These are phyloP conservation scores for Tetrapisispora pingtungensis DNA, from an alignment of 805 yeast species.

Conservation along the genomic window DNA sequence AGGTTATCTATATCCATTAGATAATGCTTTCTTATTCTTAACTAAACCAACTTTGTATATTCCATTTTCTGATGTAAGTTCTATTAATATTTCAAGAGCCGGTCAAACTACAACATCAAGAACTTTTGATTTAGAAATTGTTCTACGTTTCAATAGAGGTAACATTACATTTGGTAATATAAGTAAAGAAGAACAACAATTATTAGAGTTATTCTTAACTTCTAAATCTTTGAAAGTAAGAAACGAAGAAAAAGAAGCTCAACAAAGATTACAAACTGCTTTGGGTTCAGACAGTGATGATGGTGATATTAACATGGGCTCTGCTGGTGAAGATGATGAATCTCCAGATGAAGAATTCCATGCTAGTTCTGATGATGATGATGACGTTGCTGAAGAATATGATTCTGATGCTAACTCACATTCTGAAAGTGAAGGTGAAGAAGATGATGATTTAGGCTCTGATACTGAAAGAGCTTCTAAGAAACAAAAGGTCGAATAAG, in stretches of 20 bases:
- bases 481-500: slow-evolving; percentile 25
- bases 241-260: slow-evolving; percentile 85
- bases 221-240: slow-evolving; percentile 71
- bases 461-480: slow-evolving; percentile 31
- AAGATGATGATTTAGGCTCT: slow-evolving; percentile 25
- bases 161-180: slow-evolving; percentile 82
- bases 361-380: slow-evolving; percentile 37
- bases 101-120: slow-evolving; percentile 73
- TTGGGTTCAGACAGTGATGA: slow-evolving; percentile 52
- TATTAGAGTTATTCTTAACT: slow-evolving; percentile 64
- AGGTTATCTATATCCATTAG: slow-evolving; percentile 88
- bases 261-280: slow-evolving; percentile 68
- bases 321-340: slow-evolving; percentile 77
- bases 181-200: slow-evolving; percentile 77
- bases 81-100: slow-evolving; percentile 77
- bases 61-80: slow-evolving; percentile 71
- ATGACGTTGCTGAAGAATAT: slow-evolving; percentile 76
- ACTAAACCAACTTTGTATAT: slow-evolving; percentile 91
- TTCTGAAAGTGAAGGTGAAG: slow-evolving; percentile 14
- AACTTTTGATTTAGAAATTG: slow-evolving; percentile 85
- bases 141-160: slow-evolving; percentile 51
- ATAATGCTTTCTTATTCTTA: slow-evolving; percentile 79
- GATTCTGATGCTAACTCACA: slow-evolving; percentile 45
- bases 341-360: slow-evolving; percentile 81
- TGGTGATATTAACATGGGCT: slow-evolving; percentile 40